A percentile compares a stretch with the other conserved stretches of the same genome.
Conservation (phyloP, 176 grass and related monocot genomes). For the Thinopyrum elongatum region DNA sequence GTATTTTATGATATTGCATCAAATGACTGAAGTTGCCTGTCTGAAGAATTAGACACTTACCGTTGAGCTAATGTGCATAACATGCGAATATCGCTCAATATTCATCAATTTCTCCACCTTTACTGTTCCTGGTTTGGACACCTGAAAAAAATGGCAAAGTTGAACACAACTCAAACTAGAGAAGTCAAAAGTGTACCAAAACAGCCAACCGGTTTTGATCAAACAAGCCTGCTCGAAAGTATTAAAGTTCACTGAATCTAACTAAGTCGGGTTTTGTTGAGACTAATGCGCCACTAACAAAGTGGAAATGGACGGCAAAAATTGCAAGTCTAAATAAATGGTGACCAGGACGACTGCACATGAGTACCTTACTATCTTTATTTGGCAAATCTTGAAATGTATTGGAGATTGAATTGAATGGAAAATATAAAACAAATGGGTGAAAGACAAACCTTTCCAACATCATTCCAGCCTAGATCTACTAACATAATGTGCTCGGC, state of each 20-base stretch:
- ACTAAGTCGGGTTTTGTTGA: background rate
- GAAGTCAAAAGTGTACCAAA: background rate
- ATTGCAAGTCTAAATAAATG: background rate
- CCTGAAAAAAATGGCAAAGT: slow-evolving; percentile 35
- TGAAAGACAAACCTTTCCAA: slow-evolving; percentile 56
- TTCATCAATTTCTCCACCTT: slow-evolving; percentile 94
- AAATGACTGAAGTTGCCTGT: background rate
- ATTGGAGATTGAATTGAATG: background rate
- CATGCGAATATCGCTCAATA: slow-evolving; percentile 86
- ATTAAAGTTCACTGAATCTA: background rate
- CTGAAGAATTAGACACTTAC: slow-evolving; percentile 35
- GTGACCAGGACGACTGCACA: background rate
- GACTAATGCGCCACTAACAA: background rate
- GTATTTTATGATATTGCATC: background rate
- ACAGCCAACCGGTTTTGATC: background rate
- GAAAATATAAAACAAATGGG: background rate
- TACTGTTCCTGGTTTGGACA: slow-evolving; percentile 82
- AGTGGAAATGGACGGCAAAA: background rate
- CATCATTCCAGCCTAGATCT: slow-evolving; percentile 92
- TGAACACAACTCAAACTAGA: background rate
- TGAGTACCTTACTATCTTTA: background rate
- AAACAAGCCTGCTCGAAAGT: background rate
- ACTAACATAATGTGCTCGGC: slow-evolving; percentile 95
- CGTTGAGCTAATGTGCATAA: slow-evolving; percentile 97
- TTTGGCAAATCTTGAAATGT: background rate